Conservation (phyloP, 495 filamentous ascomycete genomes). For the Aspergillus egyptiacus region DNA sequence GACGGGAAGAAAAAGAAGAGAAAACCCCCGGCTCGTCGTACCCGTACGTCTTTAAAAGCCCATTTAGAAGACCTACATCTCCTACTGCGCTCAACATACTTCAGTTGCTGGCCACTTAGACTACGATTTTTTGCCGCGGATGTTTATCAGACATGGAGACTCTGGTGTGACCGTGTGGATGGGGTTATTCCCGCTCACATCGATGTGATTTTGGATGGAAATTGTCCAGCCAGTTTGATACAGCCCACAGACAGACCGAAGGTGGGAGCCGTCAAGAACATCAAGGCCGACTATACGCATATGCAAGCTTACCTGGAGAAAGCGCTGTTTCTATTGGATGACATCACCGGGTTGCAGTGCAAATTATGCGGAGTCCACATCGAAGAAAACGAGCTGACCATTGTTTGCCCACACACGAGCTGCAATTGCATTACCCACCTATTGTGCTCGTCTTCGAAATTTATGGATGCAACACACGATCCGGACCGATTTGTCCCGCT, state of each 20-base stretch:
- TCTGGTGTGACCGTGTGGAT: slow-evolving; percentile 47
- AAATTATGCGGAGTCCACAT: slow-evolving; percentile 55
- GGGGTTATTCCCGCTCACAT: slow-evolving; percentile 46
- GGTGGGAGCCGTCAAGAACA: slow-evolving; percentile 39
- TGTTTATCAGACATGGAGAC: slow-evolving; percentile 60
- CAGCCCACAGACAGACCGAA: slow-evolving; percentile 2
- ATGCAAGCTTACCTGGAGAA: slow-evolving; percentile 69
- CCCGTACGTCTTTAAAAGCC: slow-evolving; percentile 52
- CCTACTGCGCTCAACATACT: slow-evolving; percentile 69
- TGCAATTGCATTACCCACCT: slow-evolving; percentile 71
- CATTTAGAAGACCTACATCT: slow-evolving; percentile 72
- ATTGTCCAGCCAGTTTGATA: slow-evolving; percentile 15
- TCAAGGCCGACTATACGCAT: slow-evolving; percentile 61
- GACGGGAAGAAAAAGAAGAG: slow-evolving; percentile 4
- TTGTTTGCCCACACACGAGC: slow-evolving; percentile 60
- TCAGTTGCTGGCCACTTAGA: slow-evolving; percentile 72
- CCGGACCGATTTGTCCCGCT: slow-evolving; percentile 56
- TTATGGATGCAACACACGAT: slow-evolving; percentile 46
- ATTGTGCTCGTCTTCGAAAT: slow-evolving; percentile 63
- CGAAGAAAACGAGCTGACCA: slow-evolving; percentile 45
- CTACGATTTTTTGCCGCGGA: slow-evolving; percentile 74
- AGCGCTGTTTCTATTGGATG: slow-evolving; percentile 56
- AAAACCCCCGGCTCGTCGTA: slow-evolving; percentile 32
- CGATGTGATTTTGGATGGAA: slow-evolving; percentile 49
- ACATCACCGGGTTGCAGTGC: slow-evolving; percentile 53